These are phyloP conservation scores for Dendrocalamus latiflorus DNA, from an alignment of 202 grass and related monocot species.

Conservation along the genomic window DNA sequence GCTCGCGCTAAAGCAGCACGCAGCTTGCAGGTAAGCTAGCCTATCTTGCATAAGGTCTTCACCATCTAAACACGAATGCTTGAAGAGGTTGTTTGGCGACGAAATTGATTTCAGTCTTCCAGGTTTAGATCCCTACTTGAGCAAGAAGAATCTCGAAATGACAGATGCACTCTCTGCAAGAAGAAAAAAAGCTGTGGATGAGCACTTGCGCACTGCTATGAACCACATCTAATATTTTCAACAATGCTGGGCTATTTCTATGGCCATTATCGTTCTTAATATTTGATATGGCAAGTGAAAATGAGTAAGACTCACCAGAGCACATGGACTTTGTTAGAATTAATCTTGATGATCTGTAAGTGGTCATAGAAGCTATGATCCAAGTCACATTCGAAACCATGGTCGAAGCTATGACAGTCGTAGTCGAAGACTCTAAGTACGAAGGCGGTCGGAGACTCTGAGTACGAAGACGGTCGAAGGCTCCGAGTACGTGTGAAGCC, in stretches of 20 bases:
- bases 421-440: no score
- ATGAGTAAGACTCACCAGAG: background rate
- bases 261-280: background rate
- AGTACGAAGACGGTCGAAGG: no score
- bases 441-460: no score
- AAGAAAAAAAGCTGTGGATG: background rate
- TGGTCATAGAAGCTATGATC: no score
- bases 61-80: background rate
- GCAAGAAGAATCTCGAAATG: background rate
- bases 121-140: background rate
- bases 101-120: background rate
- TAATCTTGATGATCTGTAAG: no score
- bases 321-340: background rate
- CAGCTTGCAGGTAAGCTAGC: background rate
- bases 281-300: background rate
- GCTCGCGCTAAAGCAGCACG: background rate
- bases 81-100: background rate
- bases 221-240: background rate
- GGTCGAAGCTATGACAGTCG: no score
- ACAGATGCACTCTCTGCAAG: background rate
- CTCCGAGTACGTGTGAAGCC: no score
- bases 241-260: background rate
- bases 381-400: no score
- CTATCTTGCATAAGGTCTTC: background rate
- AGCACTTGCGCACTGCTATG: background rate